Base-by-base conservation (phyloP, 73 alveolate species). In the Symbiodinium natans region DNA sequence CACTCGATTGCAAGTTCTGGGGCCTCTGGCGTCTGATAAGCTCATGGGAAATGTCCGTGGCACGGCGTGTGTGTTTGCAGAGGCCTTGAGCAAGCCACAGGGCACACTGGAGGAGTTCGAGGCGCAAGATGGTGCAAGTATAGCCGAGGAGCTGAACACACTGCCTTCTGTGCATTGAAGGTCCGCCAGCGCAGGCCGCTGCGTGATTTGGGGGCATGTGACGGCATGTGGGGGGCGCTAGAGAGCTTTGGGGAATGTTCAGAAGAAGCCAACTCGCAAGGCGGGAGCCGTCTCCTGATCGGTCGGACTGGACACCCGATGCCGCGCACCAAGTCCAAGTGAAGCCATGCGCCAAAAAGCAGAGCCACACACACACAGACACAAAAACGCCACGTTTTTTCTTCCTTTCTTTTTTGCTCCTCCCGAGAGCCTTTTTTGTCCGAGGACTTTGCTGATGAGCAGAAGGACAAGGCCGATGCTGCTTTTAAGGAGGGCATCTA, bases 401-500 rank as follows among this genome's bases (percentile, higher is more conserved):
- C n/a, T n/a, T n/a, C n/a, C n/a, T n/a, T n/a, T n/a, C n/a, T n/a
- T n/a, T n/a, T n/a, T n/a, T n/a, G n/a, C n/a, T n/a, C n/a, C n/a
- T n/a, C n/a, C n/a, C n/a, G n/a, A n/a, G n/a, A n/a, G n/a, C n/a
- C n/a, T n/a, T n/a, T n/a, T n/a, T n/a, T n/a, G n/a, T n/a, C n/a
- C 48, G 39, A 88, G 95, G 98, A 92, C 82, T 92, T 74, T 74
- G 98, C 98, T 23, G 98, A 92, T 41, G 98, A 92, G 82, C 98
- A 92, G 90, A 92, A 92, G 41, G 98, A 92, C 29, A 92, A 92
- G 56, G 98, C 98, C 21, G 98, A 92, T 33, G 98, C 88, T 19
- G 98, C 98, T 15, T 92, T 92, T 56, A 92, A 92, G 71, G 98
- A 92, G 23, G 98, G 82, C 27, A 82, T 33, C 42, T 92, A 41